Conservation (phyloP, 176 grass and related monocot genomes). For the Elaeis guineensis region DNA sequence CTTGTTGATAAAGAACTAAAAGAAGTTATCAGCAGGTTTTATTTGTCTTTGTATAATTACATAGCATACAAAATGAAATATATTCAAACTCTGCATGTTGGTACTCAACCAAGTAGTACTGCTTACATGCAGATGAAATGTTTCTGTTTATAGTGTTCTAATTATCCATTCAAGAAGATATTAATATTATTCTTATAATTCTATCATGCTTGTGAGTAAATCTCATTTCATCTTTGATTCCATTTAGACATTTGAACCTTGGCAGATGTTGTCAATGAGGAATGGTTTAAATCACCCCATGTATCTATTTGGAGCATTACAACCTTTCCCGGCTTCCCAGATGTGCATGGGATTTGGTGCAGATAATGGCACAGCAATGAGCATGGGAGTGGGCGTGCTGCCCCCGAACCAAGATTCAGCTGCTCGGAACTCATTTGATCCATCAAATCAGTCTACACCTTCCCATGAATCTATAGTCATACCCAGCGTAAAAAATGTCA, state of each 20-base stretch:
- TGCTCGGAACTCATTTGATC: conserved; percentile 39
- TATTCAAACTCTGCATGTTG: too few species aligned
- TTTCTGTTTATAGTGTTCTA: too few species aligned
- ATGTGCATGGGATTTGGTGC: conserved; percentile 57
- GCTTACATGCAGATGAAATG: too few species aligned
- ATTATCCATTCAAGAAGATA: too few species aligned
- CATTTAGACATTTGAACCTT: not conserved
- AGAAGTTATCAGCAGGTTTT: too few species aligned
- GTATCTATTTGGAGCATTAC: conserved; percentile 60
- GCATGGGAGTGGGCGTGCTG: conserved; percentile 29
- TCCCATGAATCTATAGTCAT: conserved; percentile 35
- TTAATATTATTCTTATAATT: too few species aligned
- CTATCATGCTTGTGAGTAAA: too few species aligned
- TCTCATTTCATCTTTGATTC: too few species aligned
- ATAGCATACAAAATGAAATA: too few species aligned
- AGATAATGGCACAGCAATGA: conserved; percentile 29
- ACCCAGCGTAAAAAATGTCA: conserved; percentile 32
- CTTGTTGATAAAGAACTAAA: too few species aligned
- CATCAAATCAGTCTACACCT: conserved; percentile 28
- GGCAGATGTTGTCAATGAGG: conserved; percentile 89
- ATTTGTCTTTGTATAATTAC: too few species aligned
- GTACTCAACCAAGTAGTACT: too few species aligned
- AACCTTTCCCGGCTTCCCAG: conserved; percentile 61
- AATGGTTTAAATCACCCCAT: conserved; percentile 76
- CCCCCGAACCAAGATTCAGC: conserved; percentile 55